Evolutionary conservation across 257 asterid genomes (phyloP).

Genomic region (Scutellaria baicalensis): DNA sequence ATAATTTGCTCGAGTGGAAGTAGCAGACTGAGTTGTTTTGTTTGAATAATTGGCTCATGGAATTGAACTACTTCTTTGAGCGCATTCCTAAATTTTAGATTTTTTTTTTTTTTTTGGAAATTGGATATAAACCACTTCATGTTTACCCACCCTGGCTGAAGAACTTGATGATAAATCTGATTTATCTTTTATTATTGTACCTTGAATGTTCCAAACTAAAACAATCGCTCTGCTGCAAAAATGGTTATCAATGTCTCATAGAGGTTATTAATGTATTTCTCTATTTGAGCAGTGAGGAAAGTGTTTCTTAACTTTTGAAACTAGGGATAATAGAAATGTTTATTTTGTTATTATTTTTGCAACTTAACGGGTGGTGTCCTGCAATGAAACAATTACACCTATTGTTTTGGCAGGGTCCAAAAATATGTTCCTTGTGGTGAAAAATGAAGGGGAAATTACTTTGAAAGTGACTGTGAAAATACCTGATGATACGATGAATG

Average conservation of each 20-base stretch:
- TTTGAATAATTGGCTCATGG: not conserved
- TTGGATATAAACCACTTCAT: not conserved
- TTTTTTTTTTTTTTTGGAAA: not conserved
- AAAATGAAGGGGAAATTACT: conserved; percentile 43
- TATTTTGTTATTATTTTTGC: not conserved
- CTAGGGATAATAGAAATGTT: not conserved
- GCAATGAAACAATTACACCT: not conserved
- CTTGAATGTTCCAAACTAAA: not conserved
- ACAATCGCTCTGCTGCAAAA: not conserved
- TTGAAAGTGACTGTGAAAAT: conserved; percentile 34
- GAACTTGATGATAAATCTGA: conserved; percentile 1
- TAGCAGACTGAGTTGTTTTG: not conserved
- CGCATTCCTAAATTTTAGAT: not conserved
- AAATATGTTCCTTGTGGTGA: conserved; percentile 35
- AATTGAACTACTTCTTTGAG: not conserved
- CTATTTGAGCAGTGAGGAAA: not conserved
- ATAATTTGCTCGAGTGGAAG: not conserved
- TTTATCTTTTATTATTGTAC: not conserved
- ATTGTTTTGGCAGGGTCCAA: conserved; percentile 35
- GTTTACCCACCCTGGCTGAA: not conserved
- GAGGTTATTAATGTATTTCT: not conserved
- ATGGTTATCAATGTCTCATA: not conserved
- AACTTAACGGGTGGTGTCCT: not conserved
- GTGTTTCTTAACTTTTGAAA: not conserved
- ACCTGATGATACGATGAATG: conserved; percentile 21